Evolutionary conservation across 2,329 filamentous ascomycete genomes (phyloP).

Genomic region (Trichoderma oligosporum): DNA sequence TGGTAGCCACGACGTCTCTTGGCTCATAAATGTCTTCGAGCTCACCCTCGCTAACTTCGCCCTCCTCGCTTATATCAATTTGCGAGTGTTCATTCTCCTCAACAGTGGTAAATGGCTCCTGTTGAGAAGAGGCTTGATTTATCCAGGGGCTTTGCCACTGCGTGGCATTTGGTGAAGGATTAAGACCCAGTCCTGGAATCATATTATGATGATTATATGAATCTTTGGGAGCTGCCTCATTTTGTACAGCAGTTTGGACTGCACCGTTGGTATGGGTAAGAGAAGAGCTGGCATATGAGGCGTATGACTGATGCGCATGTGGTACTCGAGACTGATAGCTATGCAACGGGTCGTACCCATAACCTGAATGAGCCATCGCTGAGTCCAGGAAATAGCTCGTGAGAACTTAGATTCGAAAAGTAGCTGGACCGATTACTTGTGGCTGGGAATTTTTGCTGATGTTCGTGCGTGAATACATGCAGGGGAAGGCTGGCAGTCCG

Average conservation of each 20-base stretch:
- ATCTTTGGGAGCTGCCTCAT: constrained; percentile 19
- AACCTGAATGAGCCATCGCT: constrained; percentile 31
- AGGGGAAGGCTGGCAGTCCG: neutral
- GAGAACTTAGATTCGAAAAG: neutral
- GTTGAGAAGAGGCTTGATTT: neutral
- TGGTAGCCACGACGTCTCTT: constrained; percentile 14
- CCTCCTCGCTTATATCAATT: constrained; percentile 56
- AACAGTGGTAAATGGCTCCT: neutral
- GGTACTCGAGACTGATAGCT: constrained; percentile 16
- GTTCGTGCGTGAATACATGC: neutral
- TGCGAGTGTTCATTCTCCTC: neutral
- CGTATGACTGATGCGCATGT: constrained; percentile 24
- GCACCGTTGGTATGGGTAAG: constrained; percentile 18
- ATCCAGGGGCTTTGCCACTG: constrained; percentile 12
- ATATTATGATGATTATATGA: constrained; percentile 28
- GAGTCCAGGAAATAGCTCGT: neutral
- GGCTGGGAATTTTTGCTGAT: neutral
- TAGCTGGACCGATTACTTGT: neutral
- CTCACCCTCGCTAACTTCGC: constrained; percentile 70
- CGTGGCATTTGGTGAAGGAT: constrained; percentile 24
- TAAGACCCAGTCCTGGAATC: constrained; percentile 36
- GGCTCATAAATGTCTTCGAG: constrained; percentile 56
- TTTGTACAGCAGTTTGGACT: constrained; percentile 6
- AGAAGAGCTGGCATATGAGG: constrained; percentile 19
- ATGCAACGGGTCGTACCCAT: constrained; percentile 26